These are phyloP conservation scores for Lichenothelia convexa DNA, from an alignment of 495 filamentous ascomycete species.

Conservation along the genomic window DNA sequence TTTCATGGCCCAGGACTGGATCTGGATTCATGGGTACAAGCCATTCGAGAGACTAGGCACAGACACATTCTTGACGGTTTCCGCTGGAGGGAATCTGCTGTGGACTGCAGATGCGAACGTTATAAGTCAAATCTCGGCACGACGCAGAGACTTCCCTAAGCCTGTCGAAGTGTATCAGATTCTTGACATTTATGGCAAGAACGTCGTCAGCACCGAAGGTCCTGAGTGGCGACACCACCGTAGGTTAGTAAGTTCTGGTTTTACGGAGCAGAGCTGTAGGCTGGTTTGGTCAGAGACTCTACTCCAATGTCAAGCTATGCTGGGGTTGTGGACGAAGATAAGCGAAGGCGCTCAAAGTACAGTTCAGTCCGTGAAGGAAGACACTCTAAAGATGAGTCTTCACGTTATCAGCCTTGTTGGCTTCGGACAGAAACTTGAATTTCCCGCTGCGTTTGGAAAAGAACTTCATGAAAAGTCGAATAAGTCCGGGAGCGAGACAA, in stretches of 20 bases:
- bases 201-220: slow-evolving; percentile 47
- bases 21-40: slow-evolving; percentile 22
- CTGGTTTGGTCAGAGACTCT: slow-evolving; percentile 43
- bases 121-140: slow-evolving; percentile 37
- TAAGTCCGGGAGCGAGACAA: no score
- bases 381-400: slow-evolving; percentile 45
- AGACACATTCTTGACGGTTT: slow-evolving; percentile 37
- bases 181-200: slow-evolving; percentile 42
- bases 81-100: slow-evolving; percentile 28
- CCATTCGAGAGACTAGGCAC: slow-evolving; percentile 22
- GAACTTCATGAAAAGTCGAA: no score
- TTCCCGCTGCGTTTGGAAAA: no score
- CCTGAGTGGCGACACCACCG: slow-evolving; percentile 46
- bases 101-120: slow-evolving; percentile 38
- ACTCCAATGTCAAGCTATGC: slow-evolving; percentile 36
- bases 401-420: slow-evolving; percentile 52
- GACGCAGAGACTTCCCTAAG: slow-evolving; percentile 51
- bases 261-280: slow-evolving; percentile 53
- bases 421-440: no score
- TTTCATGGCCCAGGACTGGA: slow-evolving; percentile 21
- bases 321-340: slow-evolving; percentile 29
- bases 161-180: slow-evolving; percentile 35
- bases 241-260: slow-evolving; percentile 46
- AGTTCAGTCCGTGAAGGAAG: slow-evolving; percentile 33
- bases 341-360: no score